Percentiles rank a stretch among this genome's conserved stretches.
Evolutionary conservation across 139 green algal species (phyloP).

Genomic region (Volvox reticuliferus): DNA sequence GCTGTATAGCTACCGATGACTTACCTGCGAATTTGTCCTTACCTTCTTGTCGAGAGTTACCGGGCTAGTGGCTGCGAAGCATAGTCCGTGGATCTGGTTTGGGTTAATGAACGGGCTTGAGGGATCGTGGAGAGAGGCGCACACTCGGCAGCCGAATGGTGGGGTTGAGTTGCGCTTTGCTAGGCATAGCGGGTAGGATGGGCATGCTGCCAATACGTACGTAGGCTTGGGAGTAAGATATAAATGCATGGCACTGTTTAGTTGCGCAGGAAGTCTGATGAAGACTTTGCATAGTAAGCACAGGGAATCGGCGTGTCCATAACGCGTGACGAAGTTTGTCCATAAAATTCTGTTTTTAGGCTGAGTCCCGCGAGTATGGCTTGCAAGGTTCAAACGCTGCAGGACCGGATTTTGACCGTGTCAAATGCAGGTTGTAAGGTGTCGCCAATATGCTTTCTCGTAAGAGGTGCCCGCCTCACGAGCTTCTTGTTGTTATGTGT

Average conservation of each 20-base stretch:
- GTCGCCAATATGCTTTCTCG: too few relatives aligned
- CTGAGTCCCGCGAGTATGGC: neutral
- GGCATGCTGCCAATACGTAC: neutral
- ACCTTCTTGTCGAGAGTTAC: too few relatives aligned
- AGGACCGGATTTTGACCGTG: neutral
- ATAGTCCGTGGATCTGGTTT: too few relatives aligned
- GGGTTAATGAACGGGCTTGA: too few relatives aligned
- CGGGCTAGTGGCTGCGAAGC: too few relatives aligned
- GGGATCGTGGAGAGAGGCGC: too few relatives aligned
- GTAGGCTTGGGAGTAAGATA: neutral
- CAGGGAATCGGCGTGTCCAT: neutral
- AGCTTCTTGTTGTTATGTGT: neutral
- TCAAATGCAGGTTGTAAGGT: too few relatives aligned
- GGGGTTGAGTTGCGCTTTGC: neutral
- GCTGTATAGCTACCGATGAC: too few relatives aligned
- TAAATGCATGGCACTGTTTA: conserved; percentile 9
- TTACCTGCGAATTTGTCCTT: too few relatives aligned
- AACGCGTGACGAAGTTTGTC: too few relatives aligned
- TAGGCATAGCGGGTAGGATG: neutral
- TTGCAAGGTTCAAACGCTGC: neutral
- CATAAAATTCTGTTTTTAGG: too few relatives aligned
- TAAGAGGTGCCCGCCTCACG: neutral
- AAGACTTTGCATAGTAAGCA: neutral
- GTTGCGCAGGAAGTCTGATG: conserved; percentile 3
- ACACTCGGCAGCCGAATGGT: neutral